A percentile compares a stretch with the other conserved stretches of the same genome.
These are phyloP conservation scores for Podaxis pistillaris DNA, from an alignment of 768 basidiomycete species.

Conservation along the genomic window DNA sequence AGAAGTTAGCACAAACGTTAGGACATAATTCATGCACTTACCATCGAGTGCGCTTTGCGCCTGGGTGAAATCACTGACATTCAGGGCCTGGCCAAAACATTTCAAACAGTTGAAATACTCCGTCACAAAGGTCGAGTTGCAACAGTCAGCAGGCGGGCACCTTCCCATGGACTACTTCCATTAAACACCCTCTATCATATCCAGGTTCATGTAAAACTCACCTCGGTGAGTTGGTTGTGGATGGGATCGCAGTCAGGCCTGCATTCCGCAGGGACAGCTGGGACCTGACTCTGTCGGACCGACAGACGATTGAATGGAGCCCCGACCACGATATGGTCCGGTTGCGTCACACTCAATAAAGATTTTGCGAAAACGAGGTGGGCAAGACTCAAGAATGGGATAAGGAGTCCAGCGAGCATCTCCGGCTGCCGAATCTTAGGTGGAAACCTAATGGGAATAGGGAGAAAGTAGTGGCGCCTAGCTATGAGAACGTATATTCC, in stretches of 20 bases:
- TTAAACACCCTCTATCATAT: background rate
- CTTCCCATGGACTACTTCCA: background rate
- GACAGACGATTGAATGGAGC: background rate
- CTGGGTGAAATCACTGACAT: slow-evolving; percentile 26
- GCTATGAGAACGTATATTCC: background rate
- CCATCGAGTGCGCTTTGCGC: slow-evolving; percentile 28
- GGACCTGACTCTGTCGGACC: slow-evolving; percentile 21
- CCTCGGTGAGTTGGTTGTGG: slow-evolving; percentile 19
- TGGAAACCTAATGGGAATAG: background rate
- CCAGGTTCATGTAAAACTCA: slow-evolving; percentile 13
- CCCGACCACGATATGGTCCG: background rate
- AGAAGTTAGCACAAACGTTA: background rate
- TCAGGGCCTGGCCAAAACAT: slow-evolving; percentile 29
- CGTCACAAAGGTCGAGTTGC: slow-evolving; percentile 27
- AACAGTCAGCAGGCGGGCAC: slow-evolving; percentile 23
- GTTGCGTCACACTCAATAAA: slow-evolving; percentile 4
- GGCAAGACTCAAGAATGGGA: background rate
- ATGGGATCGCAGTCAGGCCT: slow-evolving; percentile 29
- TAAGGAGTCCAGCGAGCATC: background rate
- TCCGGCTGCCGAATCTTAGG: background rate
- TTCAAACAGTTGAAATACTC: slow-evolving; percentile 32
- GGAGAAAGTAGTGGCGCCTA: background rate
- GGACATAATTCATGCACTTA: slow-evolving; percentile 7
- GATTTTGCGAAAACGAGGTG: background rate
- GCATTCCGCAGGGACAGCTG: slow-evolving; percentile 30